Evolutionary conservation across 2,329 filamentous ascomycete species (phyloP).

Genomic region (Teratosphaeria viscida): DNA sequence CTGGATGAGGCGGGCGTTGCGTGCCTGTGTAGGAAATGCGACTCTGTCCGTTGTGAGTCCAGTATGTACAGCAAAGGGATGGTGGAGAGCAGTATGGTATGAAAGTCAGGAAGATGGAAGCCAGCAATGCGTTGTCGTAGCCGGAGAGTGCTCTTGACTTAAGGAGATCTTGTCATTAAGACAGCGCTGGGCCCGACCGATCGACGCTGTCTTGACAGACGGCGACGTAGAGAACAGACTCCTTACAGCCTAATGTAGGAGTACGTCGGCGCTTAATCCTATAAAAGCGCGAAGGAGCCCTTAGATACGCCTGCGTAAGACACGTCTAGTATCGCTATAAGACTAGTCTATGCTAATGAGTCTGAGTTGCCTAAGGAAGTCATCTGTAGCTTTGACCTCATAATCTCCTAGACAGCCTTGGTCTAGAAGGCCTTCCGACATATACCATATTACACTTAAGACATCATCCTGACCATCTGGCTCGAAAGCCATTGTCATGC

Average conservation of each 20-base stretch:
- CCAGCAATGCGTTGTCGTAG: background rate
- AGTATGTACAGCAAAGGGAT: background rate
- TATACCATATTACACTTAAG: background rate
- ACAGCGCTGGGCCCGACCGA: background rate
- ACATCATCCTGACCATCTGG: background rate
- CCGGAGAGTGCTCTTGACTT: background rate
- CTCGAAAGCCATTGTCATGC: background rate
- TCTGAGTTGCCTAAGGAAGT: background rate
- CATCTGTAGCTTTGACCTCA: background rate
- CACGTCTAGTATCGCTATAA: background rate
- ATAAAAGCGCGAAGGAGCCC: background rate
- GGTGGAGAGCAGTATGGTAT: background rate
- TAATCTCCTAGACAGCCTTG: background rate
- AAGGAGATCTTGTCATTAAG: background rate
- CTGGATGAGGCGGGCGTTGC: constrained; percentile 27
- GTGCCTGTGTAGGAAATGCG: background rate
- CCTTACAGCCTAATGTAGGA: background rate
- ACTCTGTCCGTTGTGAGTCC: background rate
- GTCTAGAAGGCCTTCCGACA: background rate
- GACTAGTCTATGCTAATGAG: background rate
- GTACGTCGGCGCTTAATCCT: background rate
- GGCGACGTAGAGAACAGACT: background rate
- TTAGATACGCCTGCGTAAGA: background rate
- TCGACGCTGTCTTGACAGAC: background rate
- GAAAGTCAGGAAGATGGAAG: background rate